These are phyloP conservation scores for Beauveria sp. DNA, from an alignment of 2,329 filamentous ascomycete species.

Conservation along the genomic window DNA sequence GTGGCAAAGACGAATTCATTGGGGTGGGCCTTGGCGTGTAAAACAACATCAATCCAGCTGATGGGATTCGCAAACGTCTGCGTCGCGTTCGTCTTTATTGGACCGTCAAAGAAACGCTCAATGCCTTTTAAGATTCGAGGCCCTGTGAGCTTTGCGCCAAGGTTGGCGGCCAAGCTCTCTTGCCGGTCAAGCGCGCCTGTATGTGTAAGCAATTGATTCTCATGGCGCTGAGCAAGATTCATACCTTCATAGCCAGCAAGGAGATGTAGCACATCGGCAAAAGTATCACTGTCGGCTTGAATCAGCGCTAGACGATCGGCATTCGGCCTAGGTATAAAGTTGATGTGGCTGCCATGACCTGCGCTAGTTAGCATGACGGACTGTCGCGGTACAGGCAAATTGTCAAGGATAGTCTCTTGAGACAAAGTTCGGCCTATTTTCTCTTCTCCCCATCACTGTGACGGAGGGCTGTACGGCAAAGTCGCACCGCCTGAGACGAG, in stretches of 20 bases:
- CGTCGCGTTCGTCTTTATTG: constrained; percentile 50
- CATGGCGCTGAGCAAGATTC: neutral
- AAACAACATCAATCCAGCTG: constrained; percentile 79
- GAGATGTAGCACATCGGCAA: constrained; percentile 64
- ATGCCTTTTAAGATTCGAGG: constrained; percentile 80
- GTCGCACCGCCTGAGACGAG: neutral
- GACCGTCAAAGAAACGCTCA: constrained; percentile 76
- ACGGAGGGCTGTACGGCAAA: neutral
- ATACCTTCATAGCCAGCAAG: constrained; percentile 70
- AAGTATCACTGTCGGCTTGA: constrained; percentile 54
- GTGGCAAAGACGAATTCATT: constrained; percentile 68
- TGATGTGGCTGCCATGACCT: constrained; percentile 33
- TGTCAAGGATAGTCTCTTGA: neutral
- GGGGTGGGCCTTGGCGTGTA: constrained; percentile 74
- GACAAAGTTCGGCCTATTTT: neutral
- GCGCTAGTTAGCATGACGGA: neutral
- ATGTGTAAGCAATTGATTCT: constrained; percentile 13
- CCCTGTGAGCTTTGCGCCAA: constrained; percentile 75
- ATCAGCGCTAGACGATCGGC: constrained; percentile 41
- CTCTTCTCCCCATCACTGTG: neutral
- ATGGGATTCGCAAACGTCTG: constrained; percentile 55
- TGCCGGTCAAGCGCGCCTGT: constrained; percentile 71
- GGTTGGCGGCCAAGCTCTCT: constrained; percentile 77
- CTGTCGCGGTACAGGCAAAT: neutral
- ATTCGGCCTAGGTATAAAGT: constrained; percentile 43